phyloP scores from a whole-genome alignment of 148 eudicot species.

The Camellia lanceoleosa region DNA sequence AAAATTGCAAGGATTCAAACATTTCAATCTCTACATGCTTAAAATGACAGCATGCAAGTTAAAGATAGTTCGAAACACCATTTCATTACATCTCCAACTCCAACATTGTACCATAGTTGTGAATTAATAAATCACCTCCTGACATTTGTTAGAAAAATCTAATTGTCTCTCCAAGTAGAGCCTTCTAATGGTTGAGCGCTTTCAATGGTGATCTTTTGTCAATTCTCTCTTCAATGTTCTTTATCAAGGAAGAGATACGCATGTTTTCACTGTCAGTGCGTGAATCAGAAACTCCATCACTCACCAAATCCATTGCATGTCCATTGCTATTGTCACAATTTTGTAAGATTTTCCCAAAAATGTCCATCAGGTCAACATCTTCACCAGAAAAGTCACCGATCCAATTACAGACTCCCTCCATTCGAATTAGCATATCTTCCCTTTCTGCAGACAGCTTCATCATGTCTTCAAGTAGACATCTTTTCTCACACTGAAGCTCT shows the following conservation, averaged over 20 bases:
- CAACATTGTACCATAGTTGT: too few relatives aligned
- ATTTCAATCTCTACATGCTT: too few relatives aligned
- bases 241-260: constrained; percentile 18
- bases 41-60: too few relatives aligned
- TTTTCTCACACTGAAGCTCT: constrained; percentile 36
- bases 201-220: constrained; percentile 44
- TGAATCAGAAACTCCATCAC: not conserved
- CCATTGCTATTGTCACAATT: constrained; percentile 20
- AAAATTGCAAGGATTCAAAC: too few relatives aligned
- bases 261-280: not conserved
- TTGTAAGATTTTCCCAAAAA: constrained; percentile 33
- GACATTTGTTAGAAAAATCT: too few relatives aligned
- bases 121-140: too few relatives aligned
- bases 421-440: constrained; percentile 40
- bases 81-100: too few relatives aligned
- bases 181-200: constrained; percentile 40
- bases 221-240: constrained; percentile 27
- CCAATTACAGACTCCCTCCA: constrained; percentile 35
- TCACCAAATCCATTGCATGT: constrained; percentile 1
- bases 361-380: constrained; percentile 42
- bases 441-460: constrained; percentile 32
- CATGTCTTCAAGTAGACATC: constrained; percentile 27
- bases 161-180: not conserved
- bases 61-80: too few relatives aligned
- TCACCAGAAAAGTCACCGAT: constrained; percentile 30